A percentile compares a stretch with the other conserved stretches of the same genome.
Conservation (phyloP, 1,284 basidiomycete species). For the Volvariella volvacea region DNA sequence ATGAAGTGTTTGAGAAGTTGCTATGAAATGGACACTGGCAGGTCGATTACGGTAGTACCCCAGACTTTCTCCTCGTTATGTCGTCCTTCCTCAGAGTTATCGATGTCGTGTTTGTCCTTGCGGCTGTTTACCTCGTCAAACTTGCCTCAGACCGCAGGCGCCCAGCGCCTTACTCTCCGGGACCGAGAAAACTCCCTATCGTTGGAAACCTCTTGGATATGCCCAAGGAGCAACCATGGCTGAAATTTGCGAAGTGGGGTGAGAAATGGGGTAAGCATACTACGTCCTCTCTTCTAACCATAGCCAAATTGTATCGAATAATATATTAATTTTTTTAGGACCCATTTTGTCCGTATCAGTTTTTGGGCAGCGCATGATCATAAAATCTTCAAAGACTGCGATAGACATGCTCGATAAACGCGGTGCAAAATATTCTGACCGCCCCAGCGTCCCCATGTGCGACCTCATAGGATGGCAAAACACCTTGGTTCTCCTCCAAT, state of each 20-base stretch:
- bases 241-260: constrained; percentile 38
- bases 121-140: background rate
- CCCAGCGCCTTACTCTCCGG: constrained; percentile 3
- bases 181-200: constrained; percentile 7
- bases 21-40: too few relatives aligned
- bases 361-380: constrained; percentile 15
- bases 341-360: constrained; percentile 17
- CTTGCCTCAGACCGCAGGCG: background rate
- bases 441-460: background rate
- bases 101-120: background rate
- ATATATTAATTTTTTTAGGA: constrained; percentile 2
- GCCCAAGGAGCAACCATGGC: constrained; percentile 32
- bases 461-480: constrained; percentile 2
- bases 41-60: too few relatives aligned
- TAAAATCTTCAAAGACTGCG: constrained; percentile 17
- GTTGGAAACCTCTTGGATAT: constrained; percentile 32
- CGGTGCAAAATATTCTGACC: background rate
- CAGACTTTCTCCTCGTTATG: too few relatives aligned
- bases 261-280: constrained; percentile 30
- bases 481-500: background rate
- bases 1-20: too few relatives aligned
- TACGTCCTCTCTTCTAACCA: too few relatives aligned
- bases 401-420: constrained; percentile 19
- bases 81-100: background rate
- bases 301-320: too few relatives aligned